A percentile compares a stretch with the other conserved stretches of the same genome.
phyloP scores from a whole-genome alignment of 805 yeast genomes.

The Wickerhamomyces hampshirensis region DNA sequence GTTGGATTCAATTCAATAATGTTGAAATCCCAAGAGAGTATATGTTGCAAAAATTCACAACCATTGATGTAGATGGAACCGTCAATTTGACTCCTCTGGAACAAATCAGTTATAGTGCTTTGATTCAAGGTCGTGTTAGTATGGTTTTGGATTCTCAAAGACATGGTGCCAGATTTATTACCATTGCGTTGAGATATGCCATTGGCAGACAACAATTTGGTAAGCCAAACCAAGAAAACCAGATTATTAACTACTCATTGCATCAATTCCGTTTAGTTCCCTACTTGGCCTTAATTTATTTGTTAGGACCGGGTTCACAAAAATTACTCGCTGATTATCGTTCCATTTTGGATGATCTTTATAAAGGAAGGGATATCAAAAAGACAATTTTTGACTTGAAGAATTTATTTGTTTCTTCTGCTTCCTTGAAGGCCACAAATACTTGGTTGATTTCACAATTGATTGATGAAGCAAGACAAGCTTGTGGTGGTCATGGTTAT shows the following conservation, averaged over 20 bases:
- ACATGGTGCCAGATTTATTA: slow-evolving; percentile 70
- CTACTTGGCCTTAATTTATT: slow-evolving; percentile 73
- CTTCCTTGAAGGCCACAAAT: slow-evolving; percentile 81
- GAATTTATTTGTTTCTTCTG: slow-evolving; percentile 77
- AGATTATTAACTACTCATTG: slow-evolving; percentile 78
- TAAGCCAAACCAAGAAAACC: slow-evolving; percentile 51
- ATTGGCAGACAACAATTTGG: slow-evolving; percentile 55
- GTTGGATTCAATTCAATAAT: slow-evolving; percentile 89
- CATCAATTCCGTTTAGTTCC: slow-evolving; percentile 89
- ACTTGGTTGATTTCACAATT: slow-evolving; percentile 81
- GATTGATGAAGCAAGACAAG: slow-evolving; percentile 87
- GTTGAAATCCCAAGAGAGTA: slow-evolving; percentile 80
- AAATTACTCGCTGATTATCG: slow-evolving; percentile 52
- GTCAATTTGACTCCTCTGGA: slow-evolving; percentile 76
- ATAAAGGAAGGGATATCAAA: slow-evolving; percentile 41
- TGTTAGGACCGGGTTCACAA: slow-evolving; percentile 66
- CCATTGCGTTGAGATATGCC: slow-evolving; percentile 86
- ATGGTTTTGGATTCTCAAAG: slow-evolving; percentile 87
- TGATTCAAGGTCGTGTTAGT: slow-evolving; percentile 81
- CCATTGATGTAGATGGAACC: slow-evolving; percentile 63
- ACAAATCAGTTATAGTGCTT: slow-evolving; percentile 83
- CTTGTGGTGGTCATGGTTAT: slow-evolving; percentile 96
- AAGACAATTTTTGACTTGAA: slow-evolving; percentile 60
- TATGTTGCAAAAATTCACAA: slow-evolving; percentile 77
- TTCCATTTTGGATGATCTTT: slow-evolving; percentile 47